Base-by-base conservation (phyloP, 2,329 filamentous ascomycete genomes). In the Colletotrichum sansevieriae region DNA sequence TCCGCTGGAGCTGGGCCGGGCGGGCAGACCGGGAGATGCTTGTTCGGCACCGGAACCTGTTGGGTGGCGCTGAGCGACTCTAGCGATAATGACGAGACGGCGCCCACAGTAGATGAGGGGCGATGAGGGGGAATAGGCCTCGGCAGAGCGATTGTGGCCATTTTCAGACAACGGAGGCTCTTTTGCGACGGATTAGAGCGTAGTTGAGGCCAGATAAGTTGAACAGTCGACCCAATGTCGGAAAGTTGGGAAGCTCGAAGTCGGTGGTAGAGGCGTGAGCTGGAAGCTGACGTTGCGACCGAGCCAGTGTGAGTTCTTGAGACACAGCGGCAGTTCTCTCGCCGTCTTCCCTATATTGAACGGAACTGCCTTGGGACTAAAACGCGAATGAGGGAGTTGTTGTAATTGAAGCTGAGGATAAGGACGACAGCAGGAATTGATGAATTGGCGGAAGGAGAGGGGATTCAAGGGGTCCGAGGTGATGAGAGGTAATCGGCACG, bases 1-100 rank as follows among this genome's bases (percentile, higher is more conserved):
- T 83, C 83, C 62, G 79, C 81, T 55, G 78, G 84, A 72, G 83
- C 88, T 71, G 93, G 91, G 2, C 94, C 94, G 1, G 94, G 89
- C n/a, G 94, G 92, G 80, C 94, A 97, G 73, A 91, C 83, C n/a
- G 95, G 94, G 25, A 97, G 85, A 80, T 97, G 94, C 80, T 96
- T 97, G 81, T 97, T 97, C 10, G 94, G 93, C 25, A 96, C 57
- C 75, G 74, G n/a, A 77, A 70, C 58, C 73, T 54, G 66, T 73
- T 54, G 66, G 79, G 78, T 64, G 74, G 75, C 52, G 73, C 69
- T 76, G 70, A 80, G 77, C 43, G 78, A 77, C 15, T 83, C 80
- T 62, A 78, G 73, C 46, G 78, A 76, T 58, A 79, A 72, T 41
- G 78, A 71, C 37, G 77, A 66, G 1, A 79, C 72, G 33, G 78